Evolutionary conservation across 75 land plant species (phyloP).

Genomic region (Pseudotsuga menziesii): DNA sequence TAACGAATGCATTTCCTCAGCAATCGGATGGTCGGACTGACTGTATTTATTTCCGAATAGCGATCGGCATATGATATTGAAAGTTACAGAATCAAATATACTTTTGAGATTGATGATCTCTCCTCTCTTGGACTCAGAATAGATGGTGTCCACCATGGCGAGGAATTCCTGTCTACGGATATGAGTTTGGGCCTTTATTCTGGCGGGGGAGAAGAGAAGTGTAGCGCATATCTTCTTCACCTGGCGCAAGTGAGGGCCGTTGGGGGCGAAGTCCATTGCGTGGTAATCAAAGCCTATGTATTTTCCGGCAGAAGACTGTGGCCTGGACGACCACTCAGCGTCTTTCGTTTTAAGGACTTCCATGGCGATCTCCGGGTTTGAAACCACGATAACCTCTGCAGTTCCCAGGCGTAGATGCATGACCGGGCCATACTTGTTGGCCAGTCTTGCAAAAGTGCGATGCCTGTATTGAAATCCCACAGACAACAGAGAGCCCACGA

Average conservation of each 20-base stretch:
- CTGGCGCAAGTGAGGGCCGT: slow-evolving; percentile 21
- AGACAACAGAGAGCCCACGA: slow-evolving; percentile 21
- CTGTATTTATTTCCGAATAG: slow-evolving; percentile 2
- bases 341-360: slow-evolving; percentile 12
- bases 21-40: not conserved
- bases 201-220: slow-evolving; percentile 15
- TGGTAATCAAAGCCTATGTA: not conserved
- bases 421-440: slow-evolving; percentile 25
- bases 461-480: slow-evolving; percentile 21
- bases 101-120: not conserved
- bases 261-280: slow-evolving; percentile 1
- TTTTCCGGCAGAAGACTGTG: slow-evolving; percentile 8
- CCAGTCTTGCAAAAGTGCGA: slow-evolving; percentile 17
- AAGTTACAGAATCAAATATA: not conserved
- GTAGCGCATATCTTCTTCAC: slow-evolving; percentile 18
- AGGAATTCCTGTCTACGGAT: slow-evolving; percentile 11
- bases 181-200: slow-evolving; percentile 2
- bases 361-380: slow-evolving; percentile 20
- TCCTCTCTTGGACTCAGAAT: not conserved
- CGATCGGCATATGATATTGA: not conserved
- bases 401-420: slow-evolving; percentile 33
- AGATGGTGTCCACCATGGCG: not conserved
- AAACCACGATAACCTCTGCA: slow-evolving; percentile 17
- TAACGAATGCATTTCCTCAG: not conserved
- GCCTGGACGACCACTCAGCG: slow-evolving; percentile 8